phyloP scores from a whole-genome alignment of 1,284 basidiomycete genomes.

The Rhodotorula sp. region DNA sequence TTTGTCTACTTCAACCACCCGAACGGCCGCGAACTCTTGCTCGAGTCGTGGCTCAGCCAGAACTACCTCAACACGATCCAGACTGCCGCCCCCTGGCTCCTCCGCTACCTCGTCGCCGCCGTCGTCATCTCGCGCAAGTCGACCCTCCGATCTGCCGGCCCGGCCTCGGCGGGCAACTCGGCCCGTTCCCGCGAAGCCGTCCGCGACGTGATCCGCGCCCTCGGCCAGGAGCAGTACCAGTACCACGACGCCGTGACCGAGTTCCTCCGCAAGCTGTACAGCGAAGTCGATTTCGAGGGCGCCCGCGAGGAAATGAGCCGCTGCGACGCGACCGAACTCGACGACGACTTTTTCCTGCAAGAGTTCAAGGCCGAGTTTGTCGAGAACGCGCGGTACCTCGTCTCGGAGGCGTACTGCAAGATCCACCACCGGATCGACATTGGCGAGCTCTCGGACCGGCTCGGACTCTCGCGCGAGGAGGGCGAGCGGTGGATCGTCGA shows the following conservation, averaged over 20 bases:
- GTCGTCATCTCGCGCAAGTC: constrained; percentile 82
- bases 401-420: constrained; percentile 95
- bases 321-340: constrained; percentile 67
- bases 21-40: constrained; percentile 83
- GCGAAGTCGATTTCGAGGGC: constrained; percentile 86
- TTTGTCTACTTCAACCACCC: constrained; percentile 99
- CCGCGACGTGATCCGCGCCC: constrained; percentile 81
- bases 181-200: constrained; percentile 77
- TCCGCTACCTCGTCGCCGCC: constrained; percentile 90
- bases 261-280: constrained; percentile 89
- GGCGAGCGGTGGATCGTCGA: constrained; percentile 99
- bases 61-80: constrained; percentile 98
- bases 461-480: constrained; percentile 87
- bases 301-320: constrained; percentile 77
- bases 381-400: constrained; percentile 90
- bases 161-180: constrained; percentile 52
- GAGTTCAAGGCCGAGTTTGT: constrained; percentile 89
- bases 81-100: constrained; percentile 89
- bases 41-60: constrained; percentile 93
- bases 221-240: constrained; percentile 90
- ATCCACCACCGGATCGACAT: constrained; percentile 97
- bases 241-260: constrained; percentile 89
- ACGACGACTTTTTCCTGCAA: constrained; percentile 89
- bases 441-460: constrained; percentile 84
- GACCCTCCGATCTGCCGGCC: constrained; percentile 38